These are phyloP conservation scores for Coemansia sp. DNA, from an alignment of 192 early-diverging fungal genomes.

Conservation along the genomic window DNA sequence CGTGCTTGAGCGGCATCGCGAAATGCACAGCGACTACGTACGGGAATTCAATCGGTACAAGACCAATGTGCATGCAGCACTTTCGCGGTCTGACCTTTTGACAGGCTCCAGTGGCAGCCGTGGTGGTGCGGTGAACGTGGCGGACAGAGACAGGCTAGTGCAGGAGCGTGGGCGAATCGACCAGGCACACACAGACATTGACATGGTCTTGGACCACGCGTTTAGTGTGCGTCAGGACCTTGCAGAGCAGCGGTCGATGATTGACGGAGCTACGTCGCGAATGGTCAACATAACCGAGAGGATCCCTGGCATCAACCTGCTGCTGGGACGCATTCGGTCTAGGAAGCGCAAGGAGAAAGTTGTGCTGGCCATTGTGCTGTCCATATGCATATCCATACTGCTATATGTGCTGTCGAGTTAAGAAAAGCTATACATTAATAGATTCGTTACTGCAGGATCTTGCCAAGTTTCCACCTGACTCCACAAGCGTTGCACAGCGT, in stretches of 20 bases:
- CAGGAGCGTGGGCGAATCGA: slow-evolving; percentile 41
- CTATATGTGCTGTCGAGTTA: slow-evolving; percentile 25
- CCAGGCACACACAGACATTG: slow-evolving; percentile 49
- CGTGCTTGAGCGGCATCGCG: slow-evolving; percentile 46
- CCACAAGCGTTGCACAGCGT: slow-evolving; percentile 81
- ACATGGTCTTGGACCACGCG: slow-evolving; percentile 50
- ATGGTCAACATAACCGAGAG: slow-evolving; percentile 43
- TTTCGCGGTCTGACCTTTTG: slow-evolving; percentile 29
- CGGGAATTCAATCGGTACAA: slow-evolving; percentile 48
- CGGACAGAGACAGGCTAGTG: slow-evolving; percentile 37
- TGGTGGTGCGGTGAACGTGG: slow-evolving; percentile 3
- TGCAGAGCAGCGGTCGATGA: slow-evolving; percentile 31
- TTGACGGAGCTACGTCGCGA: slow-evolving; percentile 19
- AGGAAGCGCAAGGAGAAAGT: slow-evolving; percentile 52
- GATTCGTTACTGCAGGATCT: slow-evolving; percentile 51
- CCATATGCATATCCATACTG: slow-evolving; percentile 41
- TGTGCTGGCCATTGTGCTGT: slow-evolving; percentile 36
- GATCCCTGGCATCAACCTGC: slow-evolving; percentile 49
- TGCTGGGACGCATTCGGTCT: slow-evolving; percentile 48
- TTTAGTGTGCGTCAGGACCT: slow-evolving; percentile 46
- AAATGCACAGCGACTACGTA: slow-evolving; percentile 39
- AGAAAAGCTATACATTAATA: not conserved
- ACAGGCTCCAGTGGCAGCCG: slow-evolving; percentile 1
- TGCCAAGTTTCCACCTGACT: slow-evolving; percentile 81
- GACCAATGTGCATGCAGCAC: slow-evolving; percentile 36